Conservation (phyloP, 768 basidiomycete species). For the Steccherinum ochraceum region DNA sequence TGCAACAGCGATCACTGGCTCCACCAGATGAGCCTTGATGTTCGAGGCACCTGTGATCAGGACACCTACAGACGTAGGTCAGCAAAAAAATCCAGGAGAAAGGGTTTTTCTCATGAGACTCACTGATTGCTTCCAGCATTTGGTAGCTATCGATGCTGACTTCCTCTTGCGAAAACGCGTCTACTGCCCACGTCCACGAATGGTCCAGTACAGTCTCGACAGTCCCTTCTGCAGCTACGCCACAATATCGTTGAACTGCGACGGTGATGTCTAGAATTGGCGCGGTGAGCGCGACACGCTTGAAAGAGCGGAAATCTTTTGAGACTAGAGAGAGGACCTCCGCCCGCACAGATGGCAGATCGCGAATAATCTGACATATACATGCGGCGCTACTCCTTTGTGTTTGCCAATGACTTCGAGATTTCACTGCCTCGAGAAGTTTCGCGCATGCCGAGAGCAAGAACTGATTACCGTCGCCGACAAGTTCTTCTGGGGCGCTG, state of each 20-base stretch:
- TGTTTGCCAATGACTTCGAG: no score
- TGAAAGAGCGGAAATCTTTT: background rate
- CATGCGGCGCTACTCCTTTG: background rate
- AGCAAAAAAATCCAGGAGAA: no score
- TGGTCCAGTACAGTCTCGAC: conserved; percentile 31
- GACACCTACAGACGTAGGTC: conserved; percentile 1
- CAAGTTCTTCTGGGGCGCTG: background rate
- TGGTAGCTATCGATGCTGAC: background rate
- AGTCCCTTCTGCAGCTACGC: background rate
- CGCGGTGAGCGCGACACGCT: background rate
- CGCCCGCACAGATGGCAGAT: background rate
- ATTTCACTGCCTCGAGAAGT: background rate
- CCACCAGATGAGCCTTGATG: conserved; percentile 55
- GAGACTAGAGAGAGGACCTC: background rate
- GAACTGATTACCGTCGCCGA: background rate
- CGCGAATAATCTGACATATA: background rate
- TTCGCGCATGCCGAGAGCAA: background rate
- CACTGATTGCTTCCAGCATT: background rate
- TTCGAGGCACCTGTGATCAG: conserved; percentile 10
- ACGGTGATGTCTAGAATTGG: background rate
- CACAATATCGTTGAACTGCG: background rate
- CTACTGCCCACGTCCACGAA: conserved; percentile 48
- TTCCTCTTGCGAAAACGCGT: conserved; percentile 31
- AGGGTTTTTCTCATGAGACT: no score
- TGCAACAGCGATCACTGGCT: conserved; percentile 61